Evolutionary conservation across 805 yeast species (phyloP), one percentile per base, ranked within the genome.

Genomic region (Wickerhamomyces rabaulensis): DNA sequence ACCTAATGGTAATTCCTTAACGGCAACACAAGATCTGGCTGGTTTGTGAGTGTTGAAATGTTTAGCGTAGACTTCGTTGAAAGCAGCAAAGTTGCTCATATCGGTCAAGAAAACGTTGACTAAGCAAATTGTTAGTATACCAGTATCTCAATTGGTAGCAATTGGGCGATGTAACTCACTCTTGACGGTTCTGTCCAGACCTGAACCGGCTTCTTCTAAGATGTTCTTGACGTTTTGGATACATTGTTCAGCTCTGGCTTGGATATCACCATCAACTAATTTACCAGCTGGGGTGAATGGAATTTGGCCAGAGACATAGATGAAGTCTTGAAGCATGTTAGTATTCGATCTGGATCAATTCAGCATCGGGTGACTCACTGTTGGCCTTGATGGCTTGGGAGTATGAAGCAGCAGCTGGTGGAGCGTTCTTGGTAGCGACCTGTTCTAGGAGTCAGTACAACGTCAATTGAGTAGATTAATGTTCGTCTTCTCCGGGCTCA

Each of bases 11-110:
- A 94, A 82, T 52, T 80, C 82, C 69, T 82, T 84, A 52, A 91
- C 98, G 40, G 97, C 97, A 58, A 94, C 95, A 75, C 97, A 94
- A 2, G 97, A 87, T 79, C 99, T 88, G 36, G 98, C 98, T 39
- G 99, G 98, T 67, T 84, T 85, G 71, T 84, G 92, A 41, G 69
- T 73, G 61, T 65, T 76, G 73, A 88, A 88, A 70, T 86, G 83
- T 67, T 82, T 66, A 43, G 80, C 81, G 70, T 94, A 94, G 44
- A 87, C 95, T 55, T 74, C 76, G 73, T 94, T 94, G 74, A 94
- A 87, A 53, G 79, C 85, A 51, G 78, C 88, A 63, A 94, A 94
- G 64, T 85, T 79, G 59, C 74, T 73, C 84, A 94, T 92, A 69
- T 94, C 97, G 50, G 96, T 83, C 67, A 94, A 80, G 76, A 88